A percentile compares a stretch with the other conserved stretches of the same genome.
phyloP scores from a whole-genome alignment of 2,329 filamentous ascomycete genomes.

The Pseudocercospora fuligena region DNA sequence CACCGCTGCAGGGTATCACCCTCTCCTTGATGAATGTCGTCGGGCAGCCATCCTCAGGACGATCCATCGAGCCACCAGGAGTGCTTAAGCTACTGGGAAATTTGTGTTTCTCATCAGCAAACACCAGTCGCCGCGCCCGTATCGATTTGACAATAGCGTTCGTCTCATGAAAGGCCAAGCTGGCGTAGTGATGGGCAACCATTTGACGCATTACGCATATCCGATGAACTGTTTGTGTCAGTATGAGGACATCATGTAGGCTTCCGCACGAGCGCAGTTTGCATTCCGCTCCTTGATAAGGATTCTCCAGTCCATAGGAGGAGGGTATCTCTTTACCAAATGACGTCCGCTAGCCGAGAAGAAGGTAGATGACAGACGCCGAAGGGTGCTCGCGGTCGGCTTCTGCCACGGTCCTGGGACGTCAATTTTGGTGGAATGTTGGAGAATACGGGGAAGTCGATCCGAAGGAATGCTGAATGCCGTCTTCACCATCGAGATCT shows the following conservation, averaged over 20 bases:
- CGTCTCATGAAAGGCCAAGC: not conserved
- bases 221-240: not conserved
- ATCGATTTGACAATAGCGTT: not conserved
- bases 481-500: not conserved
- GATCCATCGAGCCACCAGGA: not conserved
- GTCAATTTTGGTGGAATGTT: not conserved
- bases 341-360: not conserved
- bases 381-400: not conserved
- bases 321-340: not conserved
- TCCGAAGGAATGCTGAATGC: not conserved
- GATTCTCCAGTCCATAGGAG: not conserved
- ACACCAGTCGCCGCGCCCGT: not conserved
- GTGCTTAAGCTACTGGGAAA: not conserved
- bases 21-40: not conserved
- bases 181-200: not conserved
- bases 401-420: not conserved
- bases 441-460: not conserved
- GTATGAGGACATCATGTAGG: not conserved
- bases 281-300: constrained; percentile 12
- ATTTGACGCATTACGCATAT: not conserved
- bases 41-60: not conserved
- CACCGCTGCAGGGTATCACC: not conserved
- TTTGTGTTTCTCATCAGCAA: constrained; percentile 1
- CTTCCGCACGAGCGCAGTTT: not conserved
- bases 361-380: not conserved